Base-by-base conservation (phyloP, 164 flowering plant genomes). In the Stephania yunnanensis region DNA sequence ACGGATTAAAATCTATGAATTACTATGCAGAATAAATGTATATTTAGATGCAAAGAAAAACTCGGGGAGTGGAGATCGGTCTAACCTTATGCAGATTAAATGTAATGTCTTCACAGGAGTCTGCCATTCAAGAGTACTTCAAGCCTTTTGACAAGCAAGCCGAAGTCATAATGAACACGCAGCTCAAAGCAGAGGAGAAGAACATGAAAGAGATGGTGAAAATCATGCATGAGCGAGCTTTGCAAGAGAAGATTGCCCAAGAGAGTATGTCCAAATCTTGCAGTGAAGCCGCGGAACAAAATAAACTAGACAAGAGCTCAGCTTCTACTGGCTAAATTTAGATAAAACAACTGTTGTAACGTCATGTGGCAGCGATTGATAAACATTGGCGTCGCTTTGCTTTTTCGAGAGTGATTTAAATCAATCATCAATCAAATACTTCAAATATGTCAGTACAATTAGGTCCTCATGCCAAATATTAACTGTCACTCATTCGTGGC, bases 121-220 rank as follows among this genome's bases (percentile, higher is more conserved):
- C 87, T 77, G 91, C 91, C 66, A 88, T 93, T 76, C 85, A 88
- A 58, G 89, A 90, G 15, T 84, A 89, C 78, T 93, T 93, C 84
- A 89, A 88, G 78, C 94, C 96, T 52, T 72, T 91, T 53, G 98
- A 91, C 82, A 87, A 87, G 78, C 75, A 90, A 58, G 93, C 90
- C 1, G 88, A 86, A 80, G 58, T 70, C 6, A 63, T 92, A 66
- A 85, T 92, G 90, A 86, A 90, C 76, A 83, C 81, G 79, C 94
- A 90, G 82, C 89, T 90, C 36, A 85, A 88, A 53, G 84, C 86
- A 67, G 92, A 91, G 83, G 91, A 89, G 80, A 83, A 79, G 70
- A 77, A 80, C 42, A 83, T 83, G 92, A 84, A 50, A 70, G 87
- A 84, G 71, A 88, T 89, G 89, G 65, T 87, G 83, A 73, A 77